Percentiles rank a stretch among this genome's conserved stretches.
Evolutionary conservation across 176 grass and related monocot species (phyloP).

Genomic region (Oryza meyeriana): DNA sequence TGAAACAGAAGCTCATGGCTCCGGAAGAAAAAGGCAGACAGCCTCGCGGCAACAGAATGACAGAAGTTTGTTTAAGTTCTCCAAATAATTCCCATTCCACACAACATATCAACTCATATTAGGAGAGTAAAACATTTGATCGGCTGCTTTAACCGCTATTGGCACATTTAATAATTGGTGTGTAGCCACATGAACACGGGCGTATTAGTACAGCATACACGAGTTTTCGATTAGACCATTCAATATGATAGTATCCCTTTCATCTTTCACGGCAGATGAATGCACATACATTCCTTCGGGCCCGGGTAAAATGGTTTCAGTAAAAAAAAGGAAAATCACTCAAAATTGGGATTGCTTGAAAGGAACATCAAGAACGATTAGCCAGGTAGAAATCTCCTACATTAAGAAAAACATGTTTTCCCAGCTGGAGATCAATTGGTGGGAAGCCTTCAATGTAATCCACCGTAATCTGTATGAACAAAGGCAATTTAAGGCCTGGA

Average conservation of each 20-base stretch:
- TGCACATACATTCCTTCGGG: neutral
- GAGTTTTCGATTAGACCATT: neutral
- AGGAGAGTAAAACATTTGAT: neutral
- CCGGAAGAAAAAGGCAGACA: too few relatives aligned
- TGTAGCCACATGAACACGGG: neutral
- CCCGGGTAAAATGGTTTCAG: neutral
- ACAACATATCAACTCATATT: neutral
- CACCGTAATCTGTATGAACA: slow-evolving; percentile 58
- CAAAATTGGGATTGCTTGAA: slow-evolving; percentile 22
- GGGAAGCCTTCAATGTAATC: slow-evolving; percentile 63
- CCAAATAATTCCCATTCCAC: neutral
- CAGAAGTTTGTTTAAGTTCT: neutral
- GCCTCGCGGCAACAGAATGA: too few relatives aligned
- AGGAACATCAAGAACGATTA: slow-evolving; percentile 38
- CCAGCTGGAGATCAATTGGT: slow-evolving; percentile 49
- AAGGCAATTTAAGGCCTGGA: neutral
- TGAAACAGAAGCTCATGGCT: neutral
- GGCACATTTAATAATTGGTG: neutral
- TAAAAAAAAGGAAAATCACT: neutral
- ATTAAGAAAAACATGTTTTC: slow-evolving; percentile 77
- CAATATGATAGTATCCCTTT: neutral
- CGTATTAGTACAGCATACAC: neutral
- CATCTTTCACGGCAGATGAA: neutral
- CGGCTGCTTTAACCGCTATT: neutral
- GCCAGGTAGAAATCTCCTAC: slow-evolving; percentile 61